Percentiles rank a stretch among this genome's conserved stretches.
These are phyloP conservation scores for Spizellomyces punctatus DNA, from an alignment of 192 early-diverging fungal genomes.

Conservation along the genomic window DNA sequence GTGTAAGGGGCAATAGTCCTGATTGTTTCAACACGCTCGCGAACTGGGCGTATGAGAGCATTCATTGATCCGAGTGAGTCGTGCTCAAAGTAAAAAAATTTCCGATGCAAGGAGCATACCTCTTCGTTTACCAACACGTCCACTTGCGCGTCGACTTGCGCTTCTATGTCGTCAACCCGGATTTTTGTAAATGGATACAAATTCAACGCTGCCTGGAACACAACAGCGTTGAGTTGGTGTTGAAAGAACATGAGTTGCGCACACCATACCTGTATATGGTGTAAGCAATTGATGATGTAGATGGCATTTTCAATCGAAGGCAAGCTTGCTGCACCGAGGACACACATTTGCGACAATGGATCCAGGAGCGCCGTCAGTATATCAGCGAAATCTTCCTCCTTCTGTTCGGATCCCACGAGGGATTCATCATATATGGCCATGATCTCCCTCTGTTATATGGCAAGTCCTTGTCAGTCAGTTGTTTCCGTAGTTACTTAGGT, in stretches of 20 bases:
- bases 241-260: not conserved
- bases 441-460: conserved; percentile 66
- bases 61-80: not conserved
- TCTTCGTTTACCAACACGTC: conserved; percentile 67
- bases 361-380: conserved; percentile 72
- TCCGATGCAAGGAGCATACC: conserved; percentile 32
- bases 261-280: conserved; percentile 66
- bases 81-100: not conserved
- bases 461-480: not conserved
- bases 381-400: conserved; percentile 65
- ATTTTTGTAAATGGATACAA: conserved; percentile 67
- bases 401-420: conserved; percentile 53
- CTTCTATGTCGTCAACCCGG: conserved; percentile 56
- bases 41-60: conserved; percentile 3
- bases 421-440: conserved; percentile 82
- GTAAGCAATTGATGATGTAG: conserved; percentile 77
- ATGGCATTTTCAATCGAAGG: conserved; percentile 63
- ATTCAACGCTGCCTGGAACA: conserved; percentile 58
- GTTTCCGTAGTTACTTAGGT: not conserved
- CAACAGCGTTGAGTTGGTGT: not conserved
- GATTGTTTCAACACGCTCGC: conserved; percentile 12
- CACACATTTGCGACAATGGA: conserved; percentile 72
- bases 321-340: conserved; percentile 56
- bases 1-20: conserved; percentile 38
- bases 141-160: conserved; percentile 65